Percentiles rank a stretch among this genome's conserved stretches.
Evolutionary conservation across 148 eudicot species (phyloP).

Genomic region (Pharnaceum exiguum): DNA sequence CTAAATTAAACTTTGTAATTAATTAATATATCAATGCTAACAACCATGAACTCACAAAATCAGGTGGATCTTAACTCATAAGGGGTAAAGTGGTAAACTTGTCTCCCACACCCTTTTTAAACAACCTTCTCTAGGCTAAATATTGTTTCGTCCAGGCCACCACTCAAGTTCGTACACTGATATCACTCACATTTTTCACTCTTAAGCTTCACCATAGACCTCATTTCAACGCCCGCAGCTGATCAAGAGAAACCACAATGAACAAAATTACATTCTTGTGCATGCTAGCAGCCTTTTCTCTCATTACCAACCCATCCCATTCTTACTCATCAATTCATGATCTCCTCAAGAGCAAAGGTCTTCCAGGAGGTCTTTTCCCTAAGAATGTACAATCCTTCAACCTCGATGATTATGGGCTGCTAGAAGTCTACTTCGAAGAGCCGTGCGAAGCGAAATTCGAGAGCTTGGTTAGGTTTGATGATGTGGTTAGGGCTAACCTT

Average conservation of each 20-base stretch:
- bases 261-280: no score
- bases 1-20: not conserved
- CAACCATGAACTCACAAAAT: not conserved
- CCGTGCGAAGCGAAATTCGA: conserved; percentile 68
- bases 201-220: no score
- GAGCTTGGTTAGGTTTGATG: conserved; percentile 52
- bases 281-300: no score
- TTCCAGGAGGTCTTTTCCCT: conserved; percentile 76
- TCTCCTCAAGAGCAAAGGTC: conserved; percentile 50
- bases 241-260: no score
- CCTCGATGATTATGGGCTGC: conserved; percentile 32
- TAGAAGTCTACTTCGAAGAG: conserved; percentile 42
- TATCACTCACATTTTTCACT: no score
- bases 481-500: conserved; percentile 57
- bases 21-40: no score
- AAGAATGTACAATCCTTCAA: conserved; percentile 36
- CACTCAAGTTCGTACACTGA: no score
- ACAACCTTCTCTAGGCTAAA: not conserved
- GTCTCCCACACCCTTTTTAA: conserved; percentile 1
- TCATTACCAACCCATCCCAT: no score
- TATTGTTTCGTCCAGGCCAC: no score
- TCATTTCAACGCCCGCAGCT: no score
- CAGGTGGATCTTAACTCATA: not conserved
- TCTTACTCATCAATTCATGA: conserved; percentile 40
- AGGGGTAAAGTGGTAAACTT: conserved; percentile 1